Evolutionary conservation across 805 yeast species (phyloP), one percentile per base, ranked within the genome.

Genomic region (Kodamaea jinghongensis): DNA sequence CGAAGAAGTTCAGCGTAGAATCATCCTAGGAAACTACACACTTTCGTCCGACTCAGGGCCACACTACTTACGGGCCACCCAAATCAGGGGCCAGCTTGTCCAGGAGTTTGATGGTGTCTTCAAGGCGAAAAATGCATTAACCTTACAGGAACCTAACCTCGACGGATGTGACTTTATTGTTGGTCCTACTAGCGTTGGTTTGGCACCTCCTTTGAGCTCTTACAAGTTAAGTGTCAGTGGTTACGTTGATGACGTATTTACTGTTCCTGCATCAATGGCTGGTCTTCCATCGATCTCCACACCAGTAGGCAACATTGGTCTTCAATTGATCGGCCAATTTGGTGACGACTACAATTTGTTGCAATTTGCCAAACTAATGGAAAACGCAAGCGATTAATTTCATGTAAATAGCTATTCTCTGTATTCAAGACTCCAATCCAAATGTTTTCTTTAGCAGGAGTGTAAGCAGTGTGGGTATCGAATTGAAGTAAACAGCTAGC

Each of bases 181-280:
- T 2, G 70, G 82, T 6, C 95, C 97, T 4, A 86, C 96, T 0
- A 68, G 90, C 1, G 69, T 75, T 42, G 71, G 69, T 10, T 51
- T 52, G 11, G 83, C 91, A 11, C 85, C 78, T 20, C 69, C 67
- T 5, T 51, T 84, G 1, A 62, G 65, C 2, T 75, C 74, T n/a
- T 75, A 69, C 40, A 65, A 73, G 31, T 74, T 83, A 2, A 31
- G 28, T 16, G 68, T 83, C 3, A 78, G 78, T 33, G 74, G 83
- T 12, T 89, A 85, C 51, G 69, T 83, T 38, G 86, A 88, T 58
- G 99, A 93, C 60, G 78, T 85, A 0, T 71, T 89, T 41, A 87
- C 96, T 0, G 84, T 89, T 4, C 97, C 99, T 0, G 85, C 93
- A 29, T 89, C 96, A 1, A 62, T 95, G 42, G 95, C 96, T 0